Conservation (phyloP, 371 early-diverging fungal species). For the Ordospora colligata region DNA sequence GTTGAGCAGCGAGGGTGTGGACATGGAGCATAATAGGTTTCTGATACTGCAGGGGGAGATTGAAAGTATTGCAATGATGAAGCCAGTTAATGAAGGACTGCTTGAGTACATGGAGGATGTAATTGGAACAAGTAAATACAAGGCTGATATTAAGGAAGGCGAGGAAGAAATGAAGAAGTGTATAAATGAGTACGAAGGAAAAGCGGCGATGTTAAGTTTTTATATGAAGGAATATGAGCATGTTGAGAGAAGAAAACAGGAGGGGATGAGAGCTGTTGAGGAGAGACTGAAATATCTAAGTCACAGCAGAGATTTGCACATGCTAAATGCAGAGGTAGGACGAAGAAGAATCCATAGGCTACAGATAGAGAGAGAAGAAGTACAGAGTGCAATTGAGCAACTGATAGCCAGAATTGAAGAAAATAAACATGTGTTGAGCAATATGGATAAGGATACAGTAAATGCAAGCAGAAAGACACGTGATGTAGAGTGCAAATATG, state of each 20-base stretch:
- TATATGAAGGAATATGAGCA: constrained; percentile 59
- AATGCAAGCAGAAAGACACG: constrained; percentile 9
- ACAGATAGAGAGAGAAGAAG: background rate
- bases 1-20: constrained; percentile 78
- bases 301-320: background rate
- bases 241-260: constrained; percentile 60
- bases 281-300: background rate
- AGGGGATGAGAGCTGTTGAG: background rate
- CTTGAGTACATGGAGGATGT: constrained; percentile 98
- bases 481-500: background rate
- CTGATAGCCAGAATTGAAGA: background rate
- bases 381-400: background rate
- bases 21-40: constrained; percentile 94
- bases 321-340: constrained; percentile 62
- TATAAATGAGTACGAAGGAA: constrained; percentile 69
- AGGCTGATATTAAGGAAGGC: constrained; percentile 72
- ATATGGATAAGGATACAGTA: background rate
- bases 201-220: constrained; percentile 64
- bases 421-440: constrained; percentile 24
- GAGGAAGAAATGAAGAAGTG: constrained; percentile 65
- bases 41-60: constrained; percentile 98
- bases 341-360: constrained; percentile 65
- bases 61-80: constrained; percentile 95
- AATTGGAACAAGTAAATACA: constrained; percentile 84
- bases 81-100: constrained; percentile 90